Evolutionary conservation across 2,329 filamentous ascomycete species (phyloP), one percentile per base, ranked within the genome.

Genomic region (Tricladium varicosporioides): DNA sequence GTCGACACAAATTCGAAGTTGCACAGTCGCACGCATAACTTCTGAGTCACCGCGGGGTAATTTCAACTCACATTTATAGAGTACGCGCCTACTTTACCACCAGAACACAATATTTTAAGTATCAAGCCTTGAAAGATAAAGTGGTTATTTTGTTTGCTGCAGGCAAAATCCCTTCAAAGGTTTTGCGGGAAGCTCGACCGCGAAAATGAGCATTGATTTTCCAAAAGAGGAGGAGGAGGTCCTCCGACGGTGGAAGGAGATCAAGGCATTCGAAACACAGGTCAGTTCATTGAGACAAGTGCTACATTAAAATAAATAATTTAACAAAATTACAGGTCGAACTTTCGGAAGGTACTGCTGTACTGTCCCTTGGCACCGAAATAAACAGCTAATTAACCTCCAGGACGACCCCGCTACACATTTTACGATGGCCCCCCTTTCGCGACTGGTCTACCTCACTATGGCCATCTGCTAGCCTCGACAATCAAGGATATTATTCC

Each of bases 401-500:
- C 45, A 58, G 56, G 56, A 44, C 85, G 87, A 61, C 84, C 89
- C 62, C 88, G 86, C 53, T 99, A 96, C 72, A 96, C 92, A 56
- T 99, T 99, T 77, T 97, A 97, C 78, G 90, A 93, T 80, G 90
- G 90, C 10, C 88, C 88, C 56, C 88, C 88, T 5, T 91, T 91
- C 70, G 87, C 86, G 71, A 96, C 88, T 64, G 88, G 82, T 57
- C 72, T 85, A 15, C 82, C 82, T 60, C 85, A 87, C 65, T 87
- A 87, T 54, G 80, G 81, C 44, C 86, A 88, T 72, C 87, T 88
- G 67, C 84, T 87, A 56, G 89, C 93, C 40, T 96, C 91, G 16
- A 97, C 92, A 50, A 96, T 97, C 77, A 97, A 97, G 75, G 93
- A 97, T 73, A 94, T 96, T 59, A 96, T 97, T 64, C 92, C 93